Conservation (phyloP, 2,329 filamentous ascomycete genomes). For the Pseudogymnoascus verrucosus region DNA sequence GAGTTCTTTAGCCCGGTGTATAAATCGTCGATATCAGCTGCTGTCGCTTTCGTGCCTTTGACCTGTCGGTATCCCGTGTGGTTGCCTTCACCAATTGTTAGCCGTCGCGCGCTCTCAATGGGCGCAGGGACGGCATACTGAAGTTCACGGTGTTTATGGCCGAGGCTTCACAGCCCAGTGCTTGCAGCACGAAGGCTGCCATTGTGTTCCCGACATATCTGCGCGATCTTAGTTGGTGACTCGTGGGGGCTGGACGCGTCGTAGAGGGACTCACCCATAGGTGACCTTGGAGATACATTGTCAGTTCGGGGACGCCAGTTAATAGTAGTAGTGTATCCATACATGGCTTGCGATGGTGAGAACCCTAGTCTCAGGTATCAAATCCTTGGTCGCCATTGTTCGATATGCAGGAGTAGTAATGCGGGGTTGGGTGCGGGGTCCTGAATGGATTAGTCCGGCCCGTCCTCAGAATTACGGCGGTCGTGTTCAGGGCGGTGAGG, state of each 20-base stretch:
- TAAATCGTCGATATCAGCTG: constrained; percentile 73
- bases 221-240: constrained; percentile 13
- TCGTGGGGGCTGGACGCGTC: background rate
- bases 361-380: constrained; percentile 55
- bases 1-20: constrained; percentile 80
- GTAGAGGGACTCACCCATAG: constrained; percentile 54
- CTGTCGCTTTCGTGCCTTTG: constrained; percentile 74
- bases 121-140: constrained; percentile 50
- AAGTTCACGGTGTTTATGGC: constrained; percentile 96
- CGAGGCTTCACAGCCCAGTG: constrained; percentile 85
- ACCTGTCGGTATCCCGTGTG: constrained; percentile 88
- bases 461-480: background rate
- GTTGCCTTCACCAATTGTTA: constrained; percentile 57
- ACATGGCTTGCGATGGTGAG: constrained; percentile 94
- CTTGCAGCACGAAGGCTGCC: constrained; percentile 89
- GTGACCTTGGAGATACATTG: constrained; percentile 49
- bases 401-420: background rate
- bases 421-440: constrained; percentile 5
- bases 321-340: constrained; percentile 34
- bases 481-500: constrained; percentile 4
- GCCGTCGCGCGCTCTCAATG: background rate
- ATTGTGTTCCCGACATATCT: constrained; percentile 98
- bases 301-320: constrained; percentile 18
- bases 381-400: background rate
- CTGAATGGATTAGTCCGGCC: background rate